Evolutionary conservation across 2,329 filamentous ascomycete species (phyloP), one percentile per base, ranked within the genome.

Genomic region (Fusarium nanum): DNA sequence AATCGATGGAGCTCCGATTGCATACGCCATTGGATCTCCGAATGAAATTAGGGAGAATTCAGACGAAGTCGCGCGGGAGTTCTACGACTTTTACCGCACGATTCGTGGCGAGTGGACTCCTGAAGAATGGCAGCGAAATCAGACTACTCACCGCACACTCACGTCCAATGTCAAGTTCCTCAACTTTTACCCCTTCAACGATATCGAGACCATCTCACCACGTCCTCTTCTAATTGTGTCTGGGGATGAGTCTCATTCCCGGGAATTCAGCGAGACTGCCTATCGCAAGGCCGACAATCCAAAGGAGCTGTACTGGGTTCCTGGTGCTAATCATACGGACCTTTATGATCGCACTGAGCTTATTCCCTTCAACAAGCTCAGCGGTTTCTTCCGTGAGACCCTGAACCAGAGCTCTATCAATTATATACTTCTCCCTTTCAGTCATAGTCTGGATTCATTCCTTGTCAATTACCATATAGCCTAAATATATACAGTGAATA

Each of bases 1-100:
- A 9, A 7, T 14, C 7, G 30, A 56, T 30, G 2, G 23, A 12
- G 2, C 20, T 7, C 25, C 14, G 10, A 2, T 11, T 23, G 1
- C n/a, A 41, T 12, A 34, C 22, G 23, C 23, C 14, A 9, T 23
- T 23, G 41, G 41, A 4, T 1, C 5, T 7, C 41, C 41, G 5
- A 23, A 22, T 5, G 12, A 44, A 4, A 7, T 44, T 3, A 44
- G 14, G 0, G 7, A 23, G 3, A 22, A 44, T 5, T 7, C 41
- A 1, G 20, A 20, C 2, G 34, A 44, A 0, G 55, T 34, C 7
- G 41, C 27, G 4, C 11, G 41, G 3, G 56, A 60, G 7, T 57
- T 60, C 7, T 47, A 32, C 3, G 52, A 60, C 32, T 57, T 60
- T 1, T 56, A 60, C 13, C 57, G 57, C 13, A 60, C 57, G 4